A percentile compares a stretch with the other conserved stretches of the same genome.
These are phyloP conservation scores for Saccharomyces uvarum DNA, from an alignment of 1,139 yeast genomes.

Conservation along the genomic window DNA sequence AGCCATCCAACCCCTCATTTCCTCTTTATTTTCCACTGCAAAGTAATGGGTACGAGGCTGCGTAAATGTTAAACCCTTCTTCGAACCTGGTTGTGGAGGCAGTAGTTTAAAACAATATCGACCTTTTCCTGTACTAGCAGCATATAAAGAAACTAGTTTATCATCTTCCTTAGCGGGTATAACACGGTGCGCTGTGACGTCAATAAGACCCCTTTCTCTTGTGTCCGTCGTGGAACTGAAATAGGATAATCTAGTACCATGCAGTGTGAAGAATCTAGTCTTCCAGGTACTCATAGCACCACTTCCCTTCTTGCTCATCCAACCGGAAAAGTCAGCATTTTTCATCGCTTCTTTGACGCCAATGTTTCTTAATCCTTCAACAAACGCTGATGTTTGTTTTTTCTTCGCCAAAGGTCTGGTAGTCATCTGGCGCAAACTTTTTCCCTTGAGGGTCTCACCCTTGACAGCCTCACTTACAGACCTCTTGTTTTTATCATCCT, in stretches of 20 bases:
- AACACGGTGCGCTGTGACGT: constrained; percentile 90
- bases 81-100: constrained; percentile 97
- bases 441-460: constrained; percentile 25
- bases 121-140: constrained; percentile 90
- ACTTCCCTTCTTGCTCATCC: constrained; percentile 92
- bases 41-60: constrained; percentile 93
- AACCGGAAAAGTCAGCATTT: constrained; percentile 74
- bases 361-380: constrained; percentile 76
- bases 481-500: constrained; percentile 24
- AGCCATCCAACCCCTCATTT: constrained; percentile 92
- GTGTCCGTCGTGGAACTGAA: constrained; percentile 73
- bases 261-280: constrained; percentile 78
- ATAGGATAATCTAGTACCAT: constrained; percentile 88
- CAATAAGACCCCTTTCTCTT: constrained; percentile 86
- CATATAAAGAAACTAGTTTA: constrained; percentile 73
- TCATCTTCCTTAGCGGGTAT: constrained; percentile 70
- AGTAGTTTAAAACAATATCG: constrained; percentile 83
- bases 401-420: constrained; percentile 36
- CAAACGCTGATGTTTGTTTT: constrained; percentile 77
- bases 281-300: constrained; percentile 87
- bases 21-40: constrained; percentile 87
- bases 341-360: constrained; percentile 74
- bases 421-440: constrained; percentile 24
- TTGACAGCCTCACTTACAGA: constrained; percentile 31
- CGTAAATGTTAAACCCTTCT: constrained; percentile 90